Evolutionary conservation across 345 rosid genomes (phyloP), one percentile per base, ranked within the genome.

Genomic region (Aquilaria sinensis): DNA sequence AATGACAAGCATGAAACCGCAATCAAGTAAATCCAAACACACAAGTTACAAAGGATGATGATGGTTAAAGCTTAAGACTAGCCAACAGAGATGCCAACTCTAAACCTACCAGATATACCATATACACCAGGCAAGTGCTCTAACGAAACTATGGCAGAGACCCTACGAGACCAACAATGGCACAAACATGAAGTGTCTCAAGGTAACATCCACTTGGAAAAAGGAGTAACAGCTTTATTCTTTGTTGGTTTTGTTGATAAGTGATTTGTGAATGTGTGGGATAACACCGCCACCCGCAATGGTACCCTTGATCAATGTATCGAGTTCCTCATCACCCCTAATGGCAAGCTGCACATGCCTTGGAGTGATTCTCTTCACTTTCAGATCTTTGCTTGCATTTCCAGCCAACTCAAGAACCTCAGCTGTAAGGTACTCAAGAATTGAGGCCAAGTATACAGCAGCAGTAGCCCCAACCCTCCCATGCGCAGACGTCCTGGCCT

Each of bases 221-320:
- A 65, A 72, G 4, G 43, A 37, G 23, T 37, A 37, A 37, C 43
- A 37, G 43, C 43, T 68, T 31, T 53, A 85, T 45, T 85, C 88
- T 51, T 85, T 79, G 70, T 79, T 62, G 56, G 92, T 75, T 65
- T 86, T 86, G 84, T 83, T 81, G 76, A 86, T 83, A 61, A 86
- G 87, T 4, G 89, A 86, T 69, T 86, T 86, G 79, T 85, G 92
- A 70, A 85, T 85, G 74, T 83, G 92, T 5, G 88, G 88, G 65
- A 86, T 85, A 51, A 85, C 92, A 60, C 92, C 92, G 58, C 92
- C 92, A 65, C 92, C 86, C 45, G 88, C 92, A 63, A 86, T 86
- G 60, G 92, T 86, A 62, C 92, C 89, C 72, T 85, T 85, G 78
- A 85, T 85, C 74, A 85, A 80, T 6, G 88, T 85, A 66, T 85